These are phyloP conservation scores for Diaporthe humulicola DNA, from an alignment of 2,329 filamentous ascomycete genomes.

Conservation along the genomic window DNA sequence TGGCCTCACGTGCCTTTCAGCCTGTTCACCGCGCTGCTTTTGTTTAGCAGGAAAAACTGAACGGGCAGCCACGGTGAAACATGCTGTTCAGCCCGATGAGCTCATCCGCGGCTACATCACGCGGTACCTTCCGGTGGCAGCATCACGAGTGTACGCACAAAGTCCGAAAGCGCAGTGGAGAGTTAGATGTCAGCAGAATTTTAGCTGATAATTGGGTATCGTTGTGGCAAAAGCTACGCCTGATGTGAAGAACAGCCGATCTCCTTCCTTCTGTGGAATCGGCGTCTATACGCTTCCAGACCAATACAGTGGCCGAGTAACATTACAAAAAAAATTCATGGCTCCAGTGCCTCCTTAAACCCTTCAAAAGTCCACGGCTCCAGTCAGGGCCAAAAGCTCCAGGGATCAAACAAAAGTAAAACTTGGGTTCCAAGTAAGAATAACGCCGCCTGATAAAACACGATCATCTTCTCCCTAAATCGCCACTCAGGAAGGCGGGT, in stretches of 20 bases:
- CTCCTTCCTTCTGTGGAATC: not conserved
- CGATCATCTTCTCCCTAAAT: not conserved
- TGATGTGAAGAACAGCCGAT: not conserved
- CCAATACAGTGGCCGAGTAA: not conserved
- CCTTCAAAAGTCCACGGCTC: not conserved
- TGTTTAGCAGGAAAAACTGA: not conserved
- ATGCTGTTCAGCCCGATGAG: not conserved
- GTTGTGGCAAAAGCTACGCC: constrained; percentile 25
- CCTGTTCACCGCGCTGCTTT: constrained; percentile 6
- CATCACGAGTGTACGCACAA: not conserved
- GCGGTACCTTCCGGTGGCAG: not conserved
- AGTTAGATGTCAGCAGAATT: not conserved
- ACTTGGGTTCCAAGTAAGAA: not conserved
- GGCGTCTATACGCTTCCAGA: constrained; percentile 11
- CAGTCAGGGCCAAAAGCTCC: not conserved
- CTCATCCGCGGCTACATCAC: not conserved
- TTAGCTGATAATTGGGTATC: constrained; percentile 31
- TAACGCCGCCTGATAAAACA: constrained; percentile 19
- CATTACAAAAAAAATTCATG: constrained; percentile 6
- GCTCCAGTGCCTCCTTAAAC: constrained; percentile 9
- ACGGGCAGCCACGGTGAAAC: not conserved
- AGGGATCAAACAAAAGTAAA: constrained; percentile 4
- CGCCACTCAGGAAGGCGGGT: not conserved
- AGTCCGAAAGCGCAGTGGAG: not conserved
- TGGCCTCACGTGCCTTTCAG: constrained; percentile 21